Evolutionary conservation across 169 alveolate species (phyloP), one percentile per base, ranked within the genome.

Genomic region (Amoebophrya sp.): DNA sequence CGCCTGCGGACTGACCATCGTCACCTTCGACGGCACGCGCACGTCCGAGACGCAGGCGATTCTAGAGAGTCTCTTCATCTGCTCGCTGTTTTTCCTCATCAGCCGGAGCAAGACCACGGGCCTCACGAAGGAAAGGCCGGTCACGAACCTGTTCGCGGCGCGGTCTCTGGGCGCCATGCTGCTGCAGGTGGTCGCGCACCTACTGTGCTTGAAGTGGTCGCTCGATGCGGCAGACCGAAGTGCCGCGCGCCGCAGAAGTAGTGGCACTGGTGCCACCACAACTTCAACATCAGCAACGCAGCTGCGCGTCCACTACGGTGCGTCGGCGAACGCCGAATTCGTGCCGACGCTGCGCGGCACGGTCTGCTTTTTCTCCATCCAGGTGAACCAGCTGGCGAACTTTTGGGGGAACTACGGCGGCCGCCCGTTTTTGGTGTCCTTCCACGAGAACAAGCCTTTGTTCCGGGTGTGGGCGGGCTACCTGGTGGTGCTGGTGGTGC

Each of bases 21-120:
- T 98, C 69, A 97, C 98, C 90, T 92, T 97, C 41, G 98, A 98
- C 92, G 99, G 99, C 2, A 98, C 98, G 5, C 97, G 97, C 94
- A 96, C 97, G 93, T 96, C 99, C 41, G 99, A 98, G 91, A 96
- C 97, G 29, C 98, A 98, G 94, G 94, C 98, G 15, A 97, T 99
- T 7, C 90, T 94, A 41, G 95, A 94, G 89, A 93, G 96, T 13
- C 93, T 96, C n/a, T 31, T 94, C 43, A 94, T 94, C 91, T 93
- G 96, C 38, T 41, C 91, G 41, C 87, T 95, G 39, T 58, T 58
- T 16, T 58, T 58, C 34, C 78, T 58, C 29, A 58, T 58, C 78
- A 58, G 78, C 78, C 78, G 78, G 39, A 58, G 78, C 34, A 58
- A 16, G 7, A 29, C 23, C 23, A 29, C 10, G 78, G 7, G 7